Base-by-base conservation (phyloP, 495 filamentous ascomycete species). In the Aspergillus biplanus region DNA sequence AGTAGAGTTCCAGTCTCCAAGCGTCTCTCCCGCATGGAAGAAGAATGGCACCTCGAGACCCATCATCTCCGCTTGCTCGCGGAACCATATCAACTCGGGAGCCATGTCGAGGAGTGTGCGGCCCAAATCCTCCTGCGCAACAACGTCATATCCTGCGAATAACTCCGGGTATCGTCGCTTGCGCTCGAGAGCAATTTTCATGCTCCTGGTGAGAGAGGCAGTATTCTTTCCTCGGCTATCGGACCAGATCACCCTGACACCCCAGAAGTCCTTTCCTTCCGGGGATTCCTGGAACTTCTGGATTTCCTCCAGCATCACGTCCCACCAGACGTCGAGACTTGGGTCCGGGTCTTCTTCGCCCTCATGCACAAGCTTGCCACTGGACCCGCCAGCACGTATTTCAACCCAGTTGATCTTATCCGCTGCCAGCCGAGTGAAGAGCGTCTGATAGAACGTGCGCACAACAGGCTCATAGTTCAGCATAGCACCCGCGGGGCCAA, bases 21-120 rank as follows among this genome's bases (percentile, higher is more conserved):
- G 64, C 0, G 64, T 67, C 55, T 71, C 69, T 33, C 69, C 69
- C 0, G 69, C 69, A 18, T 71, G 69, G 62, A 71, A 67, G 56
- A 71, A 68, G 35, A 62, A 68, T 0, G 69, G 69, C 32, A 71
- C 59, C 1, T 58, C 61, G 27, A 71, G 56, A 15, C 67, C 65
- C 7, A 60, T 33, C 7, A 33, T 18, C 11, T 63, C 48, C 11
- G 52, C 52, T 34, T 68, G 69, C 44, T 68, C 33, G 6, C 55
- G 66, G 59, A 71, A 66, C 66, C 66, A 68, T 49, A 71, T 15
- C 2, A 71, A 49, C 9, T 67, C 64, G 0, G 69, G 69, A 7
- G 62, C 56, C 42, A 66, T 8, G 54, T 68, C 63, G 13, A 57
- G 33, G 18, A 71, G 62, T 1, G 69, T 42, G 31, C 62, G 66